phyloP scores from a whole-genome alignment of 164 flowering plant genomes.

The Chimonanthus praecox region DNA sequence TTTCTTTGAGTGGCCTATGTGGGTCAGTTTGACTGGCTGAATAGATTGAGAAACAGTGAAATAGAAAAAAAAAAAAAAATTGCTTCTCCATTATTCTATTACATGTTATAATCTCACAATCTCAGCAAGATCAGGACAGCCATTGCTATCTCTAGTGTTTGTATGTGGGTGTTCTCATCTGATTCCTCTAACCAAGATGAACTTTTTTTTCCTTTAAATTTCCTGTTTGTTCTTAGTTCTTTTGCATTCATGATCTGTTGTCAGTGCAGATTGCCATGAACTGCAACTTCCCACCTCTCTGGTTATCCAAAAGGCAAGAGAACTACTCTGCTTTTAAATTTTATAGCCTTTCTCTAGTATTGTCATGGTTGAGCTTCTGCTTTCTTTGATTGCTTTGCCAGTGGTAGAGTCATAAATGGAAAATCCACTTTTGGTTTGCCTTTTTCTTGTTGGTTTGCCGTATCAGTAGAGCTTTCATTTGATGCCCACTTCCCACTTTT shows the following conservation, averaged over 20 bases:
- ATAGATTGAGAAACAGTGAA: not conserved
- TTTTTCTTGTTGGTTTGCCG: not conserved
- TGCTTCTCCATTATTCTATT: not conserved
- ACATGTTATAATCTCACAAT: slow-evolving; percentile 6
- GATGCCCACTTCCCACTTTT: not conserved
- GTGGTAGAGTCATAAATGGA: not conserved
- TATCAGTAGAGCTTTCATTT: not conserved
- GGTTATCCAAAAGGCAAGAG: not conserved
- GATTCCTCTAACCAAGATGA: slow-evolving; percentile 21
- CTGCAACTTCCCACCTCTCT: slow-evolving; percentile 5
- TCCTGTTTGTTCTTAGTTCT: not conserved
- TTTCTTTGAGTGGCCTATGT: not conserved
- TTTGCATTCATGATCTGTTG: slow-evolving; percentile 1
- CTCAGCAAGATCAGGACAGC: slow-evolving; percentile 26
- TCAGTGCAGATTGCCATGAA: not conserved
- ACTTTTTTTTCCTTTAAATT: not conserved
- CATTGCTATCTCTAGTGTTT: slow-evolving; percentile 22
- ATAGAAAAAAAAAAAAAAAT: not conserved
- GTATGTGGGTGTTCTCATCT: slow-evolving; percentile 16
- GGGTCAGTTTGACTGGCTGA: not conserved
- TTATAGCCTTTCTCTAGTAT: not conserved
- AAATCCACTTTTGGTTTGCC: slow-evolving; percentile 4
- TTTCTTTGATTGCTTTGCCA: not conserved
- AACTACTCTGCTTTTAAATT: not conserved
- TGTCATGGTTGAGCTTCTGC: not conserved